Conservation (phyloP, 345 rosid genomes). For the Nasturtium officinale region DNA sequence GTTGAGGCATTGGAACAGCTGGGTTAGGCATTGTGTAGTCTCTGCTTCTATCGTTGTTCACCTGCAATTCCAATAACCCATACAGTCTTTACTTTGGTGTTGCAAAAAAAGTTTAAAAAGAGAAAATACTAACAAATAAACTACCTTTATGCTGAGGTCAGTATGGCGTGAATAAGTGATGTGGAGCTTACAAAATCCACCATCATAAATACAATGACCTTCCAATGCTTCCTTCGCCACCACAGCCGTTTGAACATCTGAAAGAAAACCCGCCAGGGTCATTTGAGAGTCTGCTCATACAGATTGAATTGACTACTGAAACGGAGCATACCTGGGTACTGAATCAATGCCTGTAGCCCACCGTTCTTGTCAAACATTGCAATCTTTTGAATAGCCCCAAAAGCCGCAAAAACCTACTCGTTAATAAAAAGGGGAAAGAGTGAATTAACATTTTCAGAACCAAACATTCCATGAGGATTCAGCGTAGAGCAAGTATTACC, state of each 20-base stretch:
- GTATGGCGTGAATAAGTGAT: constrained; percentile 91
- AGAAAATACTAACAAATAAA: background rate
- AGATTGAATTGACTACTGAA: background rate
- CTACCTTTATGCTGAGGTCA: constrained; percentile 92
- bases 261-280: background rate
- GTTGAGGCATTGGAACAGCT: constrained; percentile 65
- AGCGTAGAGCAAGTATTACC: constrained; percentile 49
- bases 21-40: constrained; percentile 78
- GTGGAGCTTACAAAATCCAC: constrained; percentile 99
- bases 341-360: constrained; percentile 90
- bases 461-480: constrained; percentile 7
- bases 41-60: constrained; percentile 89
- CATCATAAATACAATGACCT: constrained; percentile 98
- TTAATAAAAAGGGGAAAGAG: background rate
- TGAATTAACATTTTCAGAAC: constrained; percentile 8
- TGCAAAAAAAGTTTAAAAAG: background rate
- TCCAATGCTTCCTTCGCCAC: constrained; percentile 96
- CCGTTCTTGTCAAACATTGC: constrained; percentile 99
- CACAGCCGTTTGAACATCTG: constrained; percentile 95
- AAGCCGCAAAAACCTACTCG: constrained; percentile 83
- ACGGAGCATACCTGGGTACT: constrained; percentile 55
- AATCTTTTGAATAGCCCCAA: constrained; percentile 94
- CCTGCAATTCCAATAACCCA: constrained; percentile 48
- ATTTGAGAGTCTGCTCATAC: constrained; percentile 8
- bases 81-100: background rate